phyloP scores from a whole-genome alignment of 257 asterid genomes.

The Pogostemon cablin region DNA sequence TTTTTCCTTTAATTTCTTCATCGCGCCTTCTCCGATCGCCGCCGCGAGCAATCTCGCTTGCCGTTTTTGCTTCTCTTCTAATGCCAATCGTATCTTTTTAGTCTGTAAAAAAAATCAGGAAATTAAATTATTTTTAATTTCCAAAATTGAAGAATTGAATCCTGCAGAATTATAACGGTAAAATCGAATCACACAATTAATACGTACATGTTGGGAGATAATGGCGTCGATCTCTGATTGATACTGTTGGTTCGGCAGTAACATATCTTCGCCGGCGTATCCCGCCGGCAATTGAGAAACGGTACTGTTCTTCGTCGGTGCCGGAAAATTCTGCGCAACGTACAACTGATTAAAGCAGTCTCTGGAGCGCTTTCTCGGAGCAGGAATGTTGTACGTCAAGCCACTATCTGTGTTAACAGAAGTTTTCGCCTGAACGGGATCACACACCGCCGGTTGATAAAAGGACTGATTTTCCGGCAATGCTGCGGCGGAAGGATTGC shows the following conservation, averaged over 20 bases:
- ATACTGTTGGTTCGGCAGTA: slow-evolving; percentile 56
- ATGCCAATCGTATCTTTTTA: slow-evolving; percentile 54
- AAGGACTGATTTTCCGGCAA: slow-evolving; percentile 43
- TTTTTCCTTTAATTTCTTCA: slow-evolving; percentile 59
- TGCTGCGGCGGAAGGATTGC: slow-evolving; percentile 36
- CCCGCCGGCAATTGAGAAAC: slow-evolving; percentile 33
- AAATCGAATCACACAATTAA: not conserved
- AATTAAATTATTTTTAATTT: not conserved
- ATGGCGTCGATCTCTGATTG: slow-evolving; percentile 63
- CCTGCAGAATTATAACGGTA: too few relatives aligned
- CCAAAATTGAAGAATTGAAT: not conserved
- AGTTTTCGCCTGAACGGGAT: slow-evolving; percentile 51
- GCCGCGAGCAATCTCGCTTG: slow-evolving; percentile 50
- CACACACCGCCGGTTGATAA: slow-evolving; percentile 43
- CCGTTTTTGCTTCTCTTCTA: slow-evolving; percentile 73
- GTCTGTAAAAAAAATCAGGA: slow-evolving; percentile 24
- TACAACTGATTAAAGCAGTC: slow-evolving; percentile 46
- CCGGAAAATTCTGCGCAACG: slow-evolving; percentile 21
- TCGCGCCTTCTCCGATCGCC: slow-evolving; percentile 56
- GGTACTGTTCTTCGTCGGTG: slow-evolving; percentile 27
- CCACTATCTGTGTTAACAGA: slow-evolving; percentile 67
- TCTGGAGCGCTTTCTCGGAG: slow-evolving; percentile 58
- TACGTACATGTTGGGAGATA: slow-evolving; percentile 67
- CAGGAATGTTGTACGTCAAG: slow-evolving; percentile 42
- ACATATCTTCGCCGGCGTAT: slow-evolving; percentile 42